Conservation (phyloP, 768 basidiomycete species). For the Symmetrospora coprosmae region DNA sequence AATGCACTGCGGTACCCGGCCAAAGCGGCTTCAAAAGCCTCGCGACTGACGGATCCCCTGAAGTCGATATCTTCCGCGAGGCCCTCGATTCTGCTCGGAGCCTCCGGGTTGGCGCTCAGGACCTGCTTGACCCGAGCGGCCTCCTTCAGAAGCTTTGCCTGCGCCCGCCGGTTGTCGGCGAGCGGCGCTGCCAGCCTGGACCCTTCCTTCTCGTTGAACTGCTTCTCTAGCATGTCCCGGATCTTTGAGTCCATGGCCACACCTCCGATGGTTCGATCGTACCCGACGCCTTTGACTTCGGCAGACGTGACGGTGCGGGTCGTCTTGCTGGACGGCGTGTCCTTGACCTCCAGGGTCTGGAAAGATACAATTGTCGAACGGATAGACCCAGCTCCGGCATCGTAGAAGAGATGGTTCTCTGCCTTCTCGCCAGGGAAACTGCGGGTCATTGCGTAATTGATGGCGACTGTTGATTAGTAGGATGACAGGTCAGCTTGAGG, state of each 20-base stretch:
- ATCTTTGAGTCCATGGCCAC: constrained; percentile 70
- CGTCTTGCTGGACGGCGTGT: constrained; percentile 37
- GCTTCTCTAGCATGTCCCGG: constrained; percentile 60
- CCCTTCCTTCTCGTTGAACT: constrained; percentile 57
- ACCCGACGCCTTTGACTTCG: constrained; percentile 65
- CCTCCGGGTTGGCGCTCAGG: constrained; percentile 80
- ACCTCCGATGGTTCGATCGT: constrained; percentile 60
- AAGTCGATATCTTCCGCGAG: constrained; percentile 83
- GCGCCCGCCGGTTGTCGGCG: constrained; percentile 59
- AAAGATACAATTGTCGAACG: constrained; percentile 65
- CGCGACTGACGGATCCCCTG: constrained; percentile 57
- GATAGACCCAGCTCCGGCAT: constrained; percentile 74
- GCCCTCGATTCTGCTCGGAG: constrained; percentile 61
- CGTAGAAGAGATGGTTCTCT: constrained; percentile 82
- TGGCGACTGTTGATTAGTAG: constrained; percentile 52
- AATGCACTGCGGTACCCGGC: constrained; percentile 52
- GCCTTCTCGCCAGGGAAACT: constrained; percentile 50
- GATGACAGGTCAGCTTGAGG: neutral
- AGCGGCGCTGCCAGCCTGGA: constrained; percentile 41
- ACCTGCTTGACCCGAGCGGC: constrained; percentile 79
- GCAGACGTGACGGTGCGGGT: constrained; percentile 42
- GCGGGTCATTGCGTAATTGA: constrained; percentile 96
- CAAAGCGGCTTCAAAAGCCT: constrained; percentile 62
- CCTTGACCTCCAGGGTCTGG: constrained; percentile 41
- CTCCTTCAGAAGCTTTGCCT: constrained; percentile 91